phyloP scores from a whole-genome alignment of 257 asterid genomes.

The Solanum paucissectum region DNA sequence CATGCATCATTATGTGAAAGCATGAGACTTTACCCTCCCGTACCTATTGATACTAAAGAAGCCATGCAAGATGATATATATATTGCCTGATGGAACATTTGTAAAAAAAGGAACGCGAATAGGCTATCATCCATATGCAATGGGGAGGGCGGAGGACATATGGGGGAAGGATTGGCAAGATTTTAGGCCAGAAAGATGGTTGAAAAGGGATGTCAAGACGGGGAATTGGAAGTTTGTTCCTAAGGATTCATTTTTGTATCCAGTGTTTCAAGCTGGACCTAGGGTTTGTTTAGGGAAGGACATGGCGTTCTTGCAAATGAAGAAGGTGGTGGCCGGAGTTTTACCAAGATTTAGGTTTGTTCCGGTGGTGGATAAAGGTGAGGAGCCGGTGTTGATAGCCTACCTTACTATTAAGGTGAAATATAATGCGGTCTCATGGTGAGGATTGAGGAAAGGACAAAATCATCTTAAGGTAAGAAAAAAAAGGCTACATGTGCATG shows the following conservation, averaged over 20 bases:
- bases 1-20: slow-evolving; percentile 9
- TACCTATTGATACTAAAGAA: neutral
- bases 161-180: neutral
- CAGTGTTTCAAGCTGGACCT: slow-evolving; percentile 12
- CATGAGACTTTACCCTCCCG: slow-evolving; percentile 11
- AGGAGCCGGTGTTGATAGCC: neutral
- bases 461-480: neutral
- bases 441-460: neutral
- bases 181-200: slow-evolving; percentile 5
- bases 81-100: slow-evolving; percentile 7
- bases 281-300: slow-evolving; percentile 10
- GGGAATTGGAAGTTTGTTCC: neutral
- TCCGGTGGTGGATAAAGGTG: neutral
- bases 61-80: neutral
- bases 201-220: neutral
- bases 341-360: neutral
- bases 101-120: neutral
- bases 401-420: neutral
- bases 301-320: slow-evolving; percentile 9
- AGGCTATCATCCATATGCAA: slow-evolving; percentile 6
- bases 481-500: neutral
- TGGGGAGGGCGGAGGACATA: slow-evolving; percentile 7
- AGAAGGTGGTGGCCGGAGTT: neutral
- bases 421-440: neutral
- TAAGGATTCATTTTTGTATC: neutral